Base-by-base conservation (phyloP, 305 asterid genomes). In the Fraxinus greggii region DNA sequence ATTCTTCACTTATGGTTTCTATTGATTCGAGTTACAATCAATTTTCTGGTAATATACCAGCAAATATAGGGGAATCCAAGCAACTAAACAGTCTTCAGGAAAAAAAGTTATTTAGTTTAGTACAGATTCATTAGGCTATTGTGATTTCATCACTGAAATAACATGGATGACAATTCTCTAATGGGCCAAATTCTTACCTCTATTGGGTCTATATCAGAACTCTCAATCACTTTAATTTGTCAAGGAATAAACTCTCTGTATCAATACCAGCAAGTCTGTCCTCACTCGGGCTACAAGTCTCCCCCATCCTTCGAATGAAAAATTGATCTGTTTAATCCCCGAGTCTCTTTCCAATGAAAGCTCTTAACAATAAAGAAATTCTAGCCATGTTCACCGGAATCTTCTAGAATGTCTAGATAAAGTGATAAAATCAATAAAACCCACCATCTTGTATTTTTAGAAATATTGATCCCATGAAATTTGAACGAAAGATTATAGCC, bases 301-400 rank as follows among this genome's bases (percentile, higher is more conserved):
- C 36, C 92, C 93, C 15, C 97, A 92, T 81, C 91, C 92, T 21
- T 92, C 97, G 0, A 6, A 91, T 32, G 94, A 95, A 81, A 82
- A 51, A 17, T 83, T 95, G 59, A 88, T 89, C 10, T 95, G 99
- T n/a, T 85, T 90, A 1, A 86, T 95, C 36, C 97, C 97, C 1
- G 87, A 75, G 4, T 84, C 96, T 73, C 95, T 92, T 63, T 84
- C 90, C 4, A 35, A 76, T 87, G 17, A 89, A 86, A 78, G 97
- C 93, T 5, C 87, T 85, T 77, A 92, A 92, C 19, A 91, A 88
- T 82, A 83, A 81, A 10, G 79, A 83, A 85, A 63, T 91, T 91
- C 85, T 84, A 81, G 29, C 83, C 85, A 7, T 95, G 97, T 65
- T 88, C 80, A 93, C 0, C 51, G 63, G n/a, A 86, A 87, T 75